Conservation (phyloP, 2,329 filamentous ascomycete species). For the Tolypocladium ovalisporum region DNA sequence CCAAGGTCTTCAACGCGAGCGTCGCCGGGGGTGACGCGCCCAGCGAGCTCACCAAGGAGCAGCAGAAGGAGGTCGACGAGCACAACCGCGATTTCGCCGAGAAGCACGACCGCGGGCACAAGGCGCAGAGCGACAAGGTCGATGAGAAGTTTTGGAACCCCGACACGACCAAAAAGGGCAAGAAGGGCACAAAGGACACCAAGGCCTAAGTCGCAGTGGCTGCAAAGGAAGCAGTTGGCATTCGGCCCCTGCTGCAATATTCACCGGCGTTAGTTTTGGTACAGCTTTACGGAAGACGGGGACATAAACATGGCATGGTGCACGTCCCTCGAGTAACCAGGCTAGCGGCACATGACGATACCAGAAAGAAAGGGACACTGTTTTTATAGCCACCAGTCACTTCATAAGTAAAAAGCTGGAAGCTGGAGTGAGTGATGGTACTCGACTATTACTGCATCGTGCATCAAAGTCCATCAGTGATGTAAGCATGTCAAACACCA, state of each 20-base stretch:
- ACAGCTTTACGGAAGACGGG: neutral
- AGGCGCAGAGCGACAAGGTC: constrained; percentile 37
- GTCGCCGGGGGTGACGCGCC: constrained; percentile 21
- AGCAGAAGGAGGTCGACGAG: constrained; percentile 44
- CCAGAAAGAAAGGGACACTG: neutral
- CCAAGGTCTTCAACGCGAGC: constrained; percentile 40
- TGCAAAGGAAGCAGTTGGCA: too few relatives aligned
- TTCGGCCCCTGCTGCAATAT: too few relatives aligned
- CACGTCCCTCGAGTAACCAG: neutral
- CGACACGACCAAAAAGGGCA: constrained; percentile 1
- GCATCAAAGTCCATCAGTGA: too few relatives aligned
- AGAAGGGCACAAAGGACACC: neutral
- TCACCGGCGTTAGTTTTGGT: neutral
- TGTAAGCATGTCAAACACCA: too few relatives aligned
- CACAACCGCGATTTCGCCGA: constrained; percentile 48
- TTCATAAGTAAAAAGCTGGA: neutral
- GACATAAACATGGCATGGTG: neutral
- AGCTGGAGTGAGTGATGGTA: neutral
- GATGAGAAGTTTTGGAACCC: constrained; percentile 41
- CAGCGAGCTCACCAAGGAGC: constrained; percentile 32
- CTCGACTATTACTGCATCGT: too few relatives aligned
- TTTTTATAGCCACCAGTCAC: neutral
- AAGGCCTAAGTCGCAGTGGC: neutral
- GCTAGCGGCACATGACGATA: neutral
- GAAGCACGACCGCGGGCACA: constrained; percentile 35